A percentile compares a stretch with the other conserved stretches of the same genome.
These are phyloP conservation scores for Coemansia sp. DNA, from an alignment of 192 early-diverging fungal species.

Conservation along the genomic window DNA sequence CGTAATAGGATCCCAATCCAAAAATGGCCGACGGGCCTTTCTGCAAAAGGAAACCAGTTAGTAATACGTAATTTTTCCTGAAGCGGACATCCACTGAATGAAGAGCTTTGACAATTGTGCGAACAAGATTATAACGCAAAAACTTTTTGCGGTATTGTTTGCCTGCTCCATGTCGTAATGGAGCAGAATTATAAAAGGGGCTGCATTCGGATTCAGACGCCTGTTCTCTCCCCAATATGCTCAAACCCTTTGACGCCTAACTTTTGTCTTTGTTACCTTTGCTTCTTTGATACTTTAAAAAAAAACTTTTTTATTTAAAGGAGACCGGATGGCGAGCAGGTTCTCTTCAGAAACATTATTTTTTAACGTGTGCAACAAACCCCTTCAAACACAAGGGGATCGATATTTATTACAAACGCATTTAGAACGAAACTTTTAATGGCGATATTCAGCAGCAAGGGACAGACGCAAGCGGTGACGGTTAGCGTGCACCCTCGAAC, in stretches of 20 bases:
- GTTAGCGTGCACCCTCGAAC: conserved; percentile 39
- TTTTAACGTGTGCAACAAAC: neutral
- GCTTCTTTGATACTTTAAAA: neutral
- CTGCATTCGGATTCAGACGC: neutral
- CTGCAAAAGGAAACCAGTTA: conserved; percentile 5
- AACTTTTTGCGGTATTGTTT: too few relatives aligned
- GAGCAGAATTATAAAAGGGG: neutral
- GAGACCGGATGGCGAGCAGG: neutral
- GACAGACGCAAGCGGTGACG: neutral
- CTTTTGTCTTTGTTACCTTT: neutral
- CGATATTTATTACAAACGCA: neutral
- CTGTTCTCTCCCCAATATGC: neutral
- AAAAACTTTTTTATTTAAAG: neutral
- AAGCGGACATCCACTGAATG: too few relatives aligned
- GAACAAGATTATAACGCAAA: too few relatives aligned
- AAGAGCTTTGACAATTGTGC: too few relatives aligned
- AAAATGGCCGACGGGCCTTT: neutral
- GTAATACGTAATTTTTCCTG: too few relatives aligned
- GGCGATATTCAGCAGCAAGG: conserved; percentile 6
- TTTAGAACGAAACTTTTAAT: neutral
- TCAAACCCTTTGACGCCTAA: neutral
- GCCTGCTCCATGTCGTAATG: too few relatives aligned
- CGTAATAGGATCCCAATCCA: neutral
- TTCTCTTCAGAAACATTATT: too few relatives aligned
- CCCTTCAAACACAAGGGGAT: neutral